Percentiles rank a stretch among this genome's conserved stretches.
Evolutionary conservation across 768 basidiomycete genomes (phyloP).

Genomic region (Jaapia argillacea): DNA sequence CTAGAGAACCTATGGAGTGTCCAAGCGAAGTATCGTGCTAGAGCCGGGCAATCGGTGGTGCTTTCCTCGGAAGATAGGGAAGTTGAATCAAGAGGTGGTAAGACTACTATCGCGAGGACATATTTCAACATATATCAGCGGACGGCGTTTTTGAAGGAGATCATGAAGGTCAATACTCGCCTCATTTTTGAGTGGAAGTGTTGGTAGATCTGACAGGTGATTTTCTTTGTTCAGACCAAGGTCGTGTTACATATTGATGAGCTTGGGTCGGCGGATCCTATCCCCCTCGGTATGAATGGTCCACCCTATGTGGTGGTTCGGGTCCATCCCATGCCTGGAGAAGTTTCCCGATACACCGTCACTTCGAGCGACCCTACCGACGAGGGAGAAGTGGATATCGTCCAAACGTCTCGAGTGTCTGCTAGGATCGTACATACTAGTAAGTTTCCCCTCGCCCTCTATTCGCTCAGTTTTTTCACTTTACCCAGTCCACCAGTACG

Average conservation of each 20-base stretch:
- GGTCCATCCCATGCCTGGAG: slow-evolving; percentile 77
- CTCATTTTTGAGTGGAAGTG: slow-evolving; percentile 2
- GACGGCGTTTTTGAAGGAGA: slow-evolving; percentile 67
- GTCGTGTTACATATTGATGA: slow-evolving; percentile 83
- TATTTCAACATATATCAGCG: slow-evolving; percentile 87
- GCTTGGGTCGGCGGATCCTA: slow-evolving; percentile 59
- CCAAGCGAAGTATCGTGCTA: slow-evolving; percentile 73
- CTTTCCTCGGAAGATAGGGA: slow-evolving; percentile 64
- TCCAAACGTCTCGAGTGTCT: slow-evolving; percentile 66
- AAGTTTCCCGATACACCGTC: slow-evolving; percentile 71
- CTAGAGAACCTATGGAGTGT: slow-evolving; percentile 84
- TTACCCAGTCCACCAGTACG: slow-evolving; percentile 70
- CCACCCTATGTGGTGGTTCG: slow-evolving; percentile 65
- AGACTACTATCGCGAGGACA: slow-evolving; percentile 59
- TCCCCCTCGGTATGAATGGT: slow-evolving; percentile 61
- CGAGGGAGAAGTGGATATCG: slow-evolving; percentile 73
- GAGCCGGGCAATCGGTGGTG: slow-evolving; percentile 62
- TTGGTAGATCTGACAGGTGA: slow-evolving; percentile 3
- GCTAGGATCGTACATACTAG: slow-evolving; percentile 75
- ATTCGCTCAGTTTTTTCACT: slow-evolving; percentile 4
- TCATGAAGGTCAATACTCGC: slow-evolving; percentile 54
- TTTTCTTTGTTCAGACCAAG: slow-evolving; percentile 50
- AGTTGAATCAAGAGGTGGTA: slow-evolving; percentile 58
- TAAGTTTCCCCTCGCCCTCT: slow-evolving; percentile 30
- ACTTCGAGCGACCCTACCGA: slow-evolving; percentile 66